A percentile compares a stretch with the other conserved stretches of the same genome.
phyloP scores from a whole-genome alignment of 306 rosid species.

The Ormosia emarginata region DNA sequence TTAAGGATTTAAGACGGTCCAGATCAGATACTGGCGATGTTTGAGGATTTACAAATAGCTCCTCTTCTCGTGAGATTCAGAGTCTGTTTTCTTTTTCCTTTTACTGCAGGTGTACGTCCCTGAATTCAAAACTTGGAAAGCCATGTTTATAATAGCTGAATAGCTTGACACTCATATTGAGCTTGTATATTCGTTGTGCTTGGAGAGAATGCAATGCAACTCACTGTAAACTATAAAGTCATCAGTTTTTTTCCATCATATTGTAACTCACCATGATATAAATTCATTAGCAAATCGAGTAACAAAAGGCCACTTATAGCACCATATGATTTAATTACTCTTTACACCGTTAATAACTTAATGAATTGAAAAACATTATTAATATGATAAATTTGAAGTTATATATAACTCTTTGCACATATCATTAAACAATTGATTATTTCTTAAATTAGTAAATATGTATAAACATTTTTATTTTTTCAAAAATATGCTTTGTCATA shows the following conservation, averaged over 20 bases:
- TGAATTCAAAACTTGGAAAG: background rate
- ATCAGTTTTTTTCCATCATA: background rate
- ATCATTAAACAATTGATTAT: no score
- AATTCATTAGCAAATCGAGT: background rate
- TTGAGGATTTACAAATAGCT: background rate
- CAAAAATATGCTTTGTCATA: no score
- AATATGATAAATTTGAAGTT: no score
- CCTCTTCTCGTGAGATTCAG: background rate
- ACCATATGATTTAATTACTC: no score
- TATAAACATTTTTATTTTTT: no score
- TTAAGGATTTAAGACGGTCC: conserved; percentile 25
- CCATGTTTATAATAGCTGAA: background rate
- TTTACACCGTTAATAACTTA: no score
- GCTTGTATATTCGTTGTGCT: background rate
- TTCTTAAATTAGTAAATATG: no score
- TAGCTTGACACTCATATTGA: background rate
- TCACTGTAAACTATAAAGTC: background rate
- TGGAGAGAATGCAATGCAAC: background rate
- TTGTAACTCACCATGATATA: background rate
- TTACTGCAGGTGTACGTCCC: background rate
- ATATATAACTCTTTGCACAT: no score
- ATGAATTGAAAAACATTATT: no score
- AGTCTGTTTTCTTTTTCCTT: background rate
- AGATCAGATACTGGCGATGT: conserved; percentile 23
- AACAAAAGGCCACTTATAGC: no score